Conservation (phyloP, 129 eudicot species). For the carrot (Daucus carota) region DH1_v3.0 NC_030383.2:1485001-1485500, state of each 20-base stretch:
- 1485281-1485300: constrained; percentile 47
- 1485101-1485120: constrained; percentile 73
- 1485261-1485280: constrained; percentile 50
- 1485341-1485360: constrained; percentile 32
- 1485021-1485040: constrained; percentile 87
- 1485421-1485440: constrained; percentile 76
- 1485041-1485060: constrained; percentile 35
- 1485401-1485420: constrained; percentile 66
- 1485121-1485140: constrained; percentile 99
- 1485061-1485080: constrained; percentile 44
- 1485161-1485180: constrained; percentile 39
- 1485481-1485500: constrained; percentile 43
- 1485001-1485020: constrained; percentile 55
- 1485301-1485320: constrained; percentile 43
- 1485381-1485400: constrained; percentile 27
- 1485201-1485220: constrained; percentile 77
- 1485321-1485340: constrained; percentile 39
- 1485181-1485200: constrained; percentile 49
- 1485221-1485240: constrained; percentile 84
- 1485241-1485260: constrained; percentile 47
- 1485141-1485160: constrained; percentile 70
- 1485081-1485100: constrained; percentile 51
- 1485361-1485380: constrained; percentile 18
- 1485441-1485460: constrained; percentile 56
- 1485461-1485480: constrained; percentile 35